Evolutionary conservation across 2,329 filamentous ascomycete species (phyloP), one percentile per base, ranked within the genome.

Genomic region (Cladophialophora immunda): DNA sequence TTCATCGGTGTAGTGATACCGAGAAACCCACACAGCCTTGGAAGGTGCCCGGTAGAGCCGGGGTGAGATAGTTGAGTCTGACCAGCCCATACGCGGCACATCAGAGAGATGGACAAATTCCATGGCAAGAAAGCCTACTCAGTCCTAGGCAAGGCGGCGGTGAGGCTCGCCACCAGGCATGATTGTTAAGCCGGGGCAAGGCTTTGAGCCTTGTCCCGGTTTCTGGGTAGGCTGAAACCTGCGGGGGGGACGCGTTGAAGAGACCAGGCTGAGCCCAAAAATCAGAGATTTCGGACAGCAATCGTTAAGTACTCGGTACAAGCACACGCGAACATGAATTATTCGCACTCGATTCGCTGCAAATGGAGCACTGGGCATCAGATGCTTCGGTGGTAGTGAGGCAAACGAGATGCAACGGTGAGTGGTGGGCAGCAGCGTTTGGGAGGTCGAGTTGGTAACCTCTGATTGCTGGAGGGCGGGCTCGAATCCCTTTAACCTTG

Each of bases 141-240:
- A 53, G 27, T 27, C 22, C 22, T 6, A n/a, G n/a, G 27, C 19
- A 27, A 15, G 27, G 54, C 32, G 11, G 41, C n/a, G 3, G 29
- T 32, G 13, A 36, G 54, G 34, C 54, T 45, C 29, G n/a, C 60
- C 56, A 67, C 56, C 64, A 67, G 59, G 54, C 64, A 59, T 52
- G 59, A 36, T 22, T 19, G 41, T 47, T 27, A 11, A 27, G 17
- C 30, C 22, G 52, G 27, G 52, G 27, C 27, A 55, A 55, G 52
- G 52, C 52, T 55, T n/a, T 3, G 5, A 30, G 52, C 27, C 52
- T 55, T n/a, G 27, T 55, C n/a, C n/a, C n/a, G n/a, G n/a, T n/a
- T n/a, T n/a, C 9, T 29, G 32, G 61, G 36, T 27, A 25, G 45
- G 45, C 45, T 50, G 45, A 25, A 50, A 25, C 11, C 17, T 11